A percentile compares a stretch with the other conserved stretches of the same genome.
phyloP scores from a whole-genome alignment of 176 grass and related monocot species.

The Secale cereale region DNA sequence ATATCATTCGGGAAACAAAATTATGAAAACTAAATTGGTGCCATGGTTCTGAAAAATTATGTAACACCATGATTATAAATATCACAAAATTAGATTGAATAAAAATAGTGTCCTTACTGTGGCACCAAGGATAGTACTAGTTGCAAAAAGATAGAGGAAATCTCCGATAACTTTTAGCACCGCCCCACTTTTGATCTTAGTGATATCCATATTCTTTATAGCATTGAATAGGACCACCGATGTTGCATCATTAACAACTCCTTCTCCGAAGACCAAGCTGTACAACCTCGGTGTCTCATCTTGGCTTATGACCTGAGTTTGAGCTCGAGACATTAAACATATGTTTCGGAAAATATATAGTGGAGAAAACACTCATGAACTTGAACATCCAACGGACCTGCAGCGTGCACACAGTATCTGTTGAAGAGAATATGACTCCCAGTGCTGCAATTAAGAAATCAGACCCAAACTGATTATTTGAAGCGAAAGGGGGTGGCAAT shows the following conservation, averaged over 20 bases:
- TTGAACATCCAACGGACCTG: slow-evolving; percentile 39
- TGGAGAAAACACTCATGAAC: neutral
- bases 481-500: neutral
- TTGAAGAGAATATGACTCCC: slow-evolving; percentile 87
- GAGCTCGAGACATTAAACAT: neutral
- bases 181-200: slow-evolving; percentile 40
- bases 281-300: slow-evolving; percentile 83
- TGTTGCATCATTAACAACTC: slow-evolving; percentile 87
- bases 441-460: slow-evolving; percentile 44
- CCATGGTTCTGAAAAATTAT: neutral
- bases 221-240: slow-evolving; percentile 86
- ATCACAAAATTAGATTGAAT: neutral
- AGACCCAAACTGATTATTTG: neutral
- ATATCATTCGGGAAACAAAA: slow-evolving; percentile 14
- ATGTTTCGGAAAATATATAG: neutral
- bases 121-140: slow-evolving; percentile 76
- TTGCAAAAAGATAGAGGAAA: slow-evolving; percentile 77
- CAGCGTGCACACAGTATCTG: slow-evolving; percentile 86
- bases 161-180: slow-evolving; percentile 55
- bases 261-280: slow-evolving; percentile 97
- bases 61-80: neutral
- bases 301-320: slow-evolving; percentile 77
- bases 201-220: slow-evolving; percentile 71
- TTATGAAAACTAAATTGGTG: neutral
- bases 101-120: slow-evolving; percentile 45